These are phyloP conservation scores for Penicillium sp. DNA, from an alignment of 2,329 filamentous ascomycete species.

Conservation along the genomic window DNA sequence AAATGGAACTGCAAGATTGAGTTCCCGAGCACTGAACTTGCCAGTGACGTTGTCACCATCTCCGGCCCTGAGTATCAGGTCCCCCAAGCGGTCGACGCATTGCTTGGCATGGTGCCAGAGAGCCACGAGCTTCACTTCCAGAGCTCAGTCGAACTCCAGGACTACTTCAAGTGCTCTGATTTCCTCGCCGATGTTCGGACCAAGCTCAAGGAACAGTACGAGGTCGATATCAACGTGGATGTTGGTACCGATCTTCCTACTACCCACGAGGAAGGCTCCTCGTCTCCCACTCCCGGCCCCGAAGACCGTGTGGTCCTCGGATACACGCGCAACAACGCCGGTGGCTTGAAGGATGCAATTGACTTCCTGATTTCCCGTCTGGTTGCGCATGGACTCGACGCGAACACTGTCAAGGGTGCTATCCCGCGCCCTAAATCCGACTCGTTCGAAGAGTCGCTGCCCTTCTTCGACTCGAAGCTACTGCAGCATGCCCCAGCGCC, in stretches of 20 bases:
- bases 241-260: conserved; percentile 37
- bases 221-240: conserved; percentile 79
- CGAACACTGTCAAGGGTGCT: conserved; percentile 83
- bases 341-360: conserved; percentile 90
- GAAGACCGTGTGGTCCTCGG: conserved; percentile 65
- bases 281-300: conserved; percentile 49
- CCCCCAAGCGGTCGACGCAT: conserved; percentile 91
- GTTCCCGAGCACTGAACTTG: conserved; percentile 95
- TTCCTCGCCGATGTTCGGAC: conserved; percentile 77
- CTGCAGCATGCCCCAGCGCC: conserved; percentile 86
- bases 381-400: conserved; percentile 84
- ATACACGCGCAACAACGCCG: conserved; percentile 96
- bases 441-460: conserved; percentile 94
- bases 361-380: conserved; percentile 87
- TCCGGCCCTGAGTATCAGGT: conserved; percentile 98
- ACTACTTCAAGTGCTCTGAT: conserved; percentile 77
- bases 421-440: conserved; percentile 98
- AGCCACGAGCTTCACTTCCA: conserved; percentile 87
- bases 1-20: conserved; percentile 99
- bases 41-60: conserved; percentile 92
- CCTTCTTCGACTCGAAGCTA: conserved; percentile 95
- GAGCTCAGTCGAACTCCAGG: conserved; percentile 71
- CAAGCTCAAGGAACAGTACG: conserved; percentile 87
- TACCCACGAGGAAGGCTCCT: conserved; percentile 32
- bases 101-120: conserved; percentile 96